Conservation (phyloP, 805 yeast genomes). For the Danielozyma ontarioensis region DNA sequence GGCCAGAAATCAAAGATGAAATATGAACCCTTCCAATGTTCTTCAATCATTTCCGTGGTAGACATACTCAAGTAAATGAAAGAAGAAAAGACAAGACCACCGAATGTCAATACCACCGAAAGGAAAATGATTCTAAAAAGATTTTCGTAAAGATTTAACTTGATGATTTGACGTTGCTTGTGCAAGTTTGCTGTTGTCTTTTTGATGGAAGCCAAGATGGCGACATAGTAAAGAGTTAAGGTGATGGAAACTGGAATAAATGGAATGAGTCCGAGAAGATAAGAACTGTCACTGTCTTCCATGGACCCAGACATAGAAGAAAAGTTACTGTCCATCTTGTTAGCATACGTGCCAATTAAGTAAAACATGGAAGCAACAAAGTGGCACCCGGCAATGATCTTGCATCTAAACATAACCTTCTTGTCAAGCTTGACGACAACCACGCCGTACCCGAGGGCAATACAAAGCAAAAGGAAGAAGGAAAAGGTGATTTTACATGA, state of each 20-base stretch:
- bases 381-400: slow-evolving; percentile 36
- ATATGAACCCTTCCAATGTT: slow-evolving; percentile 88
- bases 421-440: slow-evolving; percentile 81
- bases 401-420: slow-evolving; percentile 59
- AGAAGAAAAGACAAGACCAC: slow-evolving; percentile 66
- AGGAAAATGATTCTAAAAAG: slow-evolving; percentile 70
- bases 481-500: slow-evolving; percentile 82
- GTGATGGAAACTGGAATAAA: slow-evolving; percentile 70
- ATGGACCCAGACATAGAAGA: slow-evolving; percentile 29
- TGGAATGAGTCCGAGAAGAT: slow-evolving; percentile 47
- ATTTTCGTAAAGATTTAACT: slow-evolving; percentile 78
- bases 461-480: slow-evolving; percentile 78
- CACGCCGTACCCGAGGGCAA: slow-evolving; percentile 90
- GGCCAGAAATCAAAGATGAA: slow-evolving; percentile 94
- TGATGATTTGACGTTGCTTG: slow-evolving; percentile 87
- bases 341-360: slow-evolving; percentile 27
- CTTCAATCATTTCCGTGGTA: slow-evolving; percentile 70
- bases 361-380: slow-evolving; percentile 32
- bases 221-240: slow-evolving; percentile 66
- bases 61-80: slow-evolving; percentile 71
- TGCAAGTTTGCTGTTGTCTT: slow-evolving; percentile 67
- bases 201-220: slow-evolving; percentile 68
- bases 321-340: too few species aligned
- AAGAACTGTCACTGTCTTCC: slow-evolving; percentile 48
- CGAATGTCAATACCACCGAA: slow-evolving; percentile 64